Base-by-base conservation (phyloP, 2,329 filamentous ascomycete genomes). In the Colletotrichum echinochloae region DNA sequence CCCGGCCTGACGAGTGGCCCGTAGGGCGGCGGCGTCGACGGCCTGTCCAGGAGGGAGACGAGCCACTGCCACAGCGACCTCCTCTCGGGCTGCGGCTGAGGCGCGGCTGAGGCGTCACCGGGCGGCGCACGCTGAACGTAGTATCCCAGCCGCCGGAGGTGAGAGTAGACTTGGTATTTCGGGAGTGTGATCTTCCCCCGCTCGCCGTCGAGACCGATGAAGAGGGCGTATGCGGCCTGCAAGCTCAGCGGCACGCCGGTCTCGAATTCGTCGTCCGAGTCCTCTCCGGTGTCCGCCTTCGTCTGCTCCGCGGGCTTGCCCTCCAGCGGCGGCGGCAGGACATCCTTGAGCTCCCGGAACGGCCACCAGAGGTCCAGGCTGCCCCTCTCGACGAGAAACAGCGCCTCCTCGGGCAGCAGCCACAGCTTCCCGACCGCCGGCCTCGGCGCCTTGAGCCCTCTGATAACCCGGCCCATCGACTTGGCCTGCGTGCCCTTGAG, bases 321-420 rank as follows among this genome's bases (percentile, higher is more conserved):
- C 30, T 52, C 54, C 11, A 73, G 74, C n/a, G 74, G 74, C 23
- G 76, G 74, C 2, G 85, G 82, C 54, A 88, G 80, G 2, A 87
- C 77, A 44, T 86, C 84, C 51, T 83, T 84, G 14, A 90, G 80
- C n/a, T 81, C 77, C 66, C 80, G 80, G 54, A 83, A 81, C 2
- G 94, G 94, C 93, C 94, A 98, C 85, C 94, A 91, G 49, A 98
- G 87, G 79, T 98, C 94, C 76, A 98, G 77, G 56, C 89, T 94
- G 0, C 95, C 96, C 76, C 96, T 86, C 83, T 99, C 96, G 11
- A 98, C 85, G 73, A 98, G 80, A 77, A 94, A 98, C 63, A 99
- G 85, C 7, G 94, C 93, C 81, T 99, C 96, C 78, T 99, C 96
- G 0, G 95, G 95, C 48, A 97, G 80, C 60, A 99, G 78, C 95